phyloP scores from a whole-genome alignment of 2,329 filamentous ascomycete genomes.

The Ceratocystis albifundus region DNA sequence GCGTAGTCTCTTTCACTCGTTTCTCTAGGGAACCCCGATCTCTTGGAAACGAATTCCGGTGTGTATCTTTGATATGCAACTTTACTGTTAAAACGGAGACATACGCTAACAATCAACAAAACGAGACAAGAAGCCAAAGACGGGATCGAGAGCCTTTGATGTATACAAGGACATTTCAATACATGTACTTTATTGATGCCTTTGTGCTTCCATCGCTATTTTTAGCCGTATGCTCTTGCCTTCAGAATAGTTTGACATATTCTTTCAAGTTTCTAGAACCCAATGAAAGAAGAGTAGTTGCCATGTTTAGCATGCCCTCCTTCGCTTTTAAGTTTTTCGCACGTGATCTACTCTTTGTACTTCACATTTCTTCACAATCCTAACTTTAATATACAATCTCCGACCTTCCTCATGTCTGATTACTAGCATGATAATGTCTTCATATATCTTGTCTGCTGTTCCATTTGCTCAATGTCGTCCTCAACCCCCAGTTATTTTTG shows the following conservation, averaged over 20 bases:
- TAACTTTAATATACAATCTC: not conserved
- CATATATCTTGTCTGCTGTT: no score
- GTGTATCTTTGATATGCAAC: no score
- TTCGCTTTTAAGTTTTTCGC: not conserved
- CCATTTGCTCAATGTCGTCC: no score
- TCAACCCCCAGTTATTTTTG: no score
- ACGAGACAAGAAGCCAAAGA: not conserved
- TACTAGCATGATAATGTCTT: no score
- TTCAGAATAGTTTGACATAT: not conserved
- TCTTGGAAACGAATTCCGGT: no score
- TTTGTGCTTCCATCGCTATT: not conserved
- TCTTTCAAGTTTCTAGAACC: conserved; percentile 1
- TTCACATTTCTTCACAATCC: not conserved
- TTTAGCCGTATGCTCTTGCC: not conserved
- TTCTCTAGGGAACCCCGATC: no score
- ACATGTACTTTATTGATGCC: not conserved
- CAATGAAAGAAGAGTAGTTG: not conserved
- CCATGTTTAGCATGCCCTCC: not conserved
- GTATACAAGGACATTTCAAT: not conserved
- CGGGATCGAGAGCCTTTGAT: not conserved
- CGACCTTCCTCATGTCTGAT: not conserved
- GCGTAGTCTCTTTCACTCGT: not conserved
- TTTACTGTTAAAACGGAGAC: no score
- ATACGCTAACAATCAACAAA: no score
- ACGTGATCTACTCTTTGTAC: not conserved